Conservation (phyloP, 805 yeast species). For the Lipomyces starkeyi region DNA sequence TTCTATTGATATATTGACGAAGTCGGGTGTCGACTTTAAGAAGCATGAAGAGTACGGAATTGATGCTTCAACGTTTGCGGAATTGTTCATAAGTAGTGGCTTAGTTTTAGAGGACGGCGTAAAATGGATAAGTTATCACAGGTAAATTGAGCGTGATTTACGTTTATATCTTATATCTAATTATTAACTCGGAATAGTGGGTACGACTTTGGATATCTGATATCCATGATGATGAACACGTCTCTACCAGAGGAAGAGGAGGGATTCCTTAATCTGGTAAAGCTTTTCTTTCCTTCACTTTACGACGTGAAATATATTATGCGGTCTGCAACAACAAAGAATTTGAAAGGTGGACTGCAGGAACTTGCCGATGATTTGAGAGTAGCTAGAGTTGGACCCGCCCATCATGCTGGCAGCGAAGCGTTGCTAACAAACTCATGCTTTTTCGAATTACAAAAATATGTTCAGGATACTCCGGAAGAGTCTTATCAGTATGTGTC, state of each 20-base stretch:
- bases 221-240: slow-evolving; percentile 75
- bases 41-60: slow-evolving; percentile 79
- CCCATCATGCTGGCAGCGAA: slow-evolving; percentile 54
- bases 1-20: slow-evolving; percentile 76
- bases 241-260: slow-evolving; percentile 80
- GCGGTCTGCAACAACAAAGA: slow-evolving; percentile 43
- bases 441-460: slow-evolving; percentile 50
- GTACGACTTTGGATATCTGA: slow-evolving; percentile 89
- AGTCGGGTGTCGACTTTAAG: slow-evolving; percentile 82
- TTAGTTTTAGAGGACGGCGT: slow-evolving; percentile 71
- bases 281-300: slow-evolving; percentile 76
- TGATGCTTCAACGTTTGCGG: slow-evolving; percentile 79
- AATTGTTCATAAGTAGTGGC: slow-evolving; percentile 83
- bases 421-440: slow-evolving; percentile 51
- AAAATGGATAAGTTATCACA: slow-evolving; percentile 91
- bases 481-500: slow-evolving; percentile 23
- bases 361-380: slow-evolving; percentile 54
- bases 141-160: slow-evolving; percentile 36
- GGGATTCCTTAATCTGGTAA: slow-evolving; percentile 74
- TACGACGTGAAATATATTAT: slow-evolving; percentile 73
- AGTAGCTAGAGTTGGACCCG: slow-evolving; percentile 45
- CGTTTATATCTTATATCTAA: not conserved
- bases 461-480: slow-evolving; percentile 34
- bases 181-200: slow-evolving; percentile 54
- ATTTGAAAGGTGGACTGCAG: slow-evolving; percentile 45